Evolutionary conservation across 495 filamentous ascomycete genomes (phyloP).

Genomic region (Xeromyces bisporus): DNA sequence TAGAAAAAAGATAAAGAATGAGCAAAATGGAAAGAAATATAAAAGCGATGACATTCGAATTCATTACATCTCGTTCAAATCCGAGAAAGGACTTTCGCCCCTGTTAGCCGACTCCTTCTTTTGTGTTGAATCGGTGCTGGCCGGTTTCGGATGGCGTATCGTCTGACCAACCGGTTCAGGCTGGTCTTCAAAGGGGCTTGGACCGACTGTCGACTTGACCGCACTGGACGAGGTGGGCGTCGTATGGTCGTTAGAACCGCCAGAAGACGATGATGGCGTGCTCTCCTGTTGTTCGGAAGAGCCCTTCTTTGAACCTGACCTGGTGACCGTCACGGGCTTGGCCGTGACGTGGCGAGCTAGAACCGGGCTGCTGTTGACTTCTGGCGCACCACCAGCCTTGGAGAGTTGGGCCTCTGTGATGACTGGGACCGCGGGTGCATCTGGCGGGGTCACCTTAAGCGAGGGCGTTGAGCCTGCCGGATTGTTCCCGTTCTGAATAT

Average conservation of each 20-base stretch:
- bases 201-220: slow-evolving; percentile 23
- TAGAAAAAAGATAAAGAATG: background rate
- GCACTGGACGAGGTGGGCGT: no score
- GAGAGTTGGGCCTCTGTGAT: slow-evolving; percentile 33
- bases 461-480: slow-evolving; percentile 13
- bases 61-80: slow-evolving; percentile 42
- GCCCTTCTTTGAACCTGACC: slow-evolving; percentile 19
- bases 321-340: slow-evolving; percentile 30
- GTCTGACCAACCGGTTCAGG: slow-evolving; percentile 7
- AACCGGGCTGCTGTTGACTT: slow-evolving; percentile 26
- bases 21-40: background rate
- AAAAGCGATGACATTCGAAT: slow-evolving; percentile 5
- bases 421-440: slow-evolving; percentile 34
- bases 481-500: slow-evolving; percentile 46
- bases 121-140: slow-evolving; percentile 8
- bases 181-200: slow-evolving; percentile 45
- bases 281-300: slow-evolving; percentile 3
- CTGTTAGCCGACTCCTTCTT: slow-evolving; percentile 9
- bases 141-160: slow-evolving; percentile 1
- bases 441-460: slow-evolving; percentile 14
- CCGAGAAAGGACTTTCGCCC: slow-evolving; percentile 29
- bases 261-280: slow-evolving; percentile 11
- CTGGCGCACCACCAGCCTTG: slow-evolving; percentile 23
- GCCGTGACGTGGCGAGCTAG: slow-evolving; percentile 27
- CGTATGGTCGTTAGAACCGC: no score